These are phyloP conservation scores for Paratinospora sagittata DNA, from an alignment of 164 flowering plant genomes.

Conservation along the genomic window DNA sequence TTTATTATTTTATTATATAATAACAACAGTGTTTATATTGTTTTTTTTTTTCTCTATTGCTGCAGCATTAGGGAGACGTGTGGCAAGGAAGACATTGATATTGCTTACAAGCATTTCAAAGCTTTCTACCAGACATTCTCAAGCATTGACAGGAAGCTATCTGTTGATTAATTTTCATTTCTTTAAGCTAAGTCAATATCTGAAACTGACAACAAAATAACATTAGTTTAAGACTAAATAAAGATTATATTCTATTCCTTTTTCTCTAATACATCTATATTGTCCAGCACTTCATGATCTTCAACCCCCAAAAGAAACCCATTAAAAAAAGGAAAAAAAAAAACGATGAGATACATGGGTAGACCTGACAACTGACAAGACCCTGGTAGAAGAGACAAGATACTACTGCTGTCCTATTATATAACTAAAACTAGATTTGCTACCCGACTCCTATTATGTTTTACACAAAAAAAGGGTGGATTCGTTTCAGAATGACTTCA, in stretches of 20 bases:
- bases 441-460: conserved; percentile 6
- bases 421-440: conserved; percentile 14
- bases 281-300: conserved; percentile 9
- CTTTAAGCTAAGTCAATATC: neutral
- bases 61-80: conserved; percentile 87
- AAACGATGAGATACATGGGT: conserved; percentile 8
- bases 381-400: conserved; percentile 10
- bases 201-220: neutral
- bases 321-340: neutral
- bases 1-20: neutral
- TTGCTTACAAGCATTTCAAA: conserved; percentile 82
- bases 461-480: conserved; percentile 12
- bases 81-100: conserved; percentile 82
- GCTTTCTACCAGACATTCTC: conserved; percentile 79
- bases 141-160: conserved; percentile 69
- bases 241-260: conserved; percentile 16
- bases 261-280: conserved; percentile 12
- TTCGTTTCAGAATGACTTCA: neutral
- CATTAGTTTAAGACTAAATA: neutral
- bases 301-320: conserved; percentile 11
- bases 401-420: conserved; percentile 11
- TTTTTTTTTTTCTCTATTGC: conserved; percentile 8
- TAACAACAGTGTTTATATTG: neutral
- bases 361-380: conserved; percentile 5
- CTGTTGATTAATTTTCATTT: conserved; percentile 35